Percentiles rank a stretch among this genome's conserved stretches.
Conservation (phyloP, 2,329 filamentous ascomycete species). For the Paramyrothecium sp. region DNA sequence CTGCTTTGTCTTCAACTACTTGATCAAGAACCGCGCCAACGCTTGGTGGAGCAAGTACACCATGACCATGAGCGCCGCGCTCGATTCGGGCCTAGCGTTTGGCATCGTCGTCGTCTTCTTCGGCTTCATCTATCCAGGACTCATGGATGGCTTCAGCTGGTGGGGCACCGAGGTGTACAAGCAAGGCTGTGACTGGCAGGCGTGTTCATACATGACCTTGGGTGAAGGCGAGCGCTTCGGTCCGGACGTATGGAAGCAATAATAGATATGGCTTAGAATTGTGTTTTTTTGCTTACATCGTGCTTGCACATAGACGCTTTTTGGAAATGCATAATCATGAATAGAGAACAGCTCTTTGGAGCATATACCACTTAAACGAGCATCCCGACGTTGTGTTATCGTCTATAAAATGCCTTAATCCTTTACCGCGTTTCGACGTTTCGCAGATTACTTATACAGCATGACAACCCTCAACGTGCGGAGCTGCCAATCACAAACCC, state of each 20-base stretch:
- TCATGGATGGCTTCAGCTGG: constrained; percentile 73
- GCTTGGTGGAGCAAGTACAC: constrained; percentile 92
- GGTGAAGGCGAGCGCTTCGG: constrained; percentile 65
- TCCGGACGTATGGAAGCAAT: constrained; percentile 53
- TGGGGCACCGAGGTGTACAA: constrained; percentile 89
- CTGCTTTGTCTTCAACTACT: constrained; percentile 80
- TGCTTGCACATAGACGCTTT: neutral
- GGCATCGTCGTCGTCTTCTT: constrained; percentile 85
- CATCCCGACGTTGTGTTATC: constrained; percentile 13
- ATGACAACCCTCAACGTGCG: constrained; percentile 18
- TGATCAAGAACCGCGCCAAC: constrained; percentile 65
- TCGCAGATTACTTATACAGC: constrained; percentile 34
- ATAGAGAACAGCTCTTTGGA: neutral
- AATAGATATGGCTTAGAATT: neutral
- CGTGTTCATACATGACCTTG: constrained; percentile 68
- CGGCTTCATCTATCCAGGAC: constrained; percentile 78
- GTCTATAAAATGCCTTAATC: constrained; percentile 22
- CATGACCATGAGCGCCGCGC: constrained; percentile 80
- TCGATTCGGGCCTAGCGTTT: constrained; percentile 81
- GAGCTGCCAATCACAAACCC: constrained; percentile 9
- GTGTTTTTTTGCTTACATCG: neutral
- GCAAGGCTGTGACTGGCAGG: constrained; percentile 80
- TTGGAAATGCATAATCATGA: neutral
- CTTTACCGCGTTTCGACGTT: constrained; percentile 18
- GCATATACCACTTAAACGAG: neutral